Percentiles rank a stretch among this genome's conserved stretches.
Evolutionary conservation across 2,329 filamentous ascomycete genomes (phyloP).

Genomic region (Neonectria neomacrospora): DNA sequence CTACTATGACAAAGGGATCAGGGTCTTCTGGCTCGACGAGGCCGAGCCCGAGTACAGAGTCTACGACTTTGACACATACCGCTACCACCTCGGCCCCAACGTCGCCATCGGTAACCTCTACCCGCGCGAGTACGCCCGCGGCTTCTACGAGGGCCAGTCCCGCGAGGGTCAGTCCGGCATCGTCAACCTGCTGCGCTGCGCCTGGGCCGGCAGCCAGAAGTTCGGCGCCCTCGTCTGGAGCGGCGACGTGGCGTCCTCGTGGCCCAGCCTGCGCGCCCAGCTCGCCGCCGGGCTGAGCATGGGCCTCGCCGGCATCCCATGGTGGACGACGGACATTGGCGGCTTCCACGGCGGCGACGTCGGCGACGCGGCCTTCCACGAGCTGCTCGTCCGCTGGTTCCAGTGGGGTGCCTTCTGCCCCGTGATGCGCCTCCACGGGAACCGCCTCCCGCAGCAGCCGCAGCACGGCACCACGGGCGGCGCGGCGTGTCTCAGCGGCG

Average conservation of each 20-base stretch:
- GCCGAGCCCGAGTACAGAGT: conserved; percentile 73
- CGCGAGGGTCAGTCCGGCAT: conserved; percentile 64
- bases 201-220: conserved; percentile 68
- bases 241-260: conserved; percentile 73
- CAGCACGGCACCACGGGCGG: conserved; percentile 51
- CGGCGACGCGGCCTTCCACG: conserved; percentile 64
- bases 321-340: conserved; percentile 79
- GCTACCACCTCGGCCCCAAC: conserved; percentile 50
- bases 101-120: conserved; percentile 67
- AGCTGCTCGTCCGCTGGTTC: conserved; percentile 75
- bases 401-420: conserved; percentile 76
- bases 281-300: conserved; percentile 73
- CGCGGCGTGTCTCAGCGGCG: conserved; percentile 61
- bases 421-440: conserved; percentile 74
- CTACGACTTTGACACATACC: conserved; percentile 75
- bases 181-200: conserved; percentile 64
- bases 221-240: conserved; percentile 75
- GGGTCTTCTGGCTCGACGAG: conserved; percentile 76
- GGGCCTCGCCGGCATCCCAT: conserved; percentile 71
- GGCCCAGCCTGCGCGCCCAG: conserved; percentile 69
- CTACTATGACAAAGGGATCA: conserved; percentile 71
- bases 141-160: conserved; percentile 69
- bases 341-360: conserved; percentile 75
- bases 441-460: conserved; percentile 66
- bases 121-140: conserved; percentile 66